Evolutionary conservation across 352 stramenopile genomes (phyloP), one percentile per base, ranked within the genome.

Genomic region (Proteromonas lacertae): DNA sequence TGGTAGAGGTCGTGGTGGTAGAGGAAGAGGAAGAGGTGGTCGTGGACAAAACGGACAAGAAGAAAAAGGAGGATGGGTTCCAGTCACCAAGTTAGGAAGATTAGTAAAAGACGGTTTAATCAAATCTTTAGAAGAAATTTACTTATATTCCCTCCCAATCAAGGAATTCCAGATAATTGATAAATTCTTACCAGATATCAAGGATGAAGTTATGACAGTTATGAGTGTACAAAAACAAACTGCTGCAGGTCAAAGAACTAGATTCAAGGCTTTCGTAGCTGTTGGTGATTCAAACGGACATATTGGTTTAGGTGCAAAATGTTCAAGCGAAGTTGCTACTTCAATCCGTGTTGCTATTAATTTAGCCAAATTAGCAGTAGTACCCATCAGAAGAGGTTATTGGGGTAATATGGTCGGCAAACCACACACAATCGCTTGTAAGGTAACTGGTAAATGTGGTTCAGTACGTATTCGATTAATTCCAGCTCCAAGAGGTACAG

Each of bases 61-160:
- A 33, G 60, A 59, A 41, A 79, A 90, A 55, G 81, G 93, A 48
- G 71, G 78, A 22, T 98, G 87, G 87, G 72, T 90, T 21, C 87
- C 87, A 42, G 81, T 96, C 35, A 99, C 87, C 60, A 99, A 99
- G 67, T 82, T 99, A 41, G 87, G 87, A 44, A 82, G 87, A 56
- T 68, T 99, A 41, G 84, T 99, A 32, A 97, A 96, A 71, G 82
- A 92, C 43, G 80, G 79, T 57, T 96, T 96, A 69, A 95, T 99
- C 61, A 62, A 54, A 37, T 90, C 66, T 52, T 74, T 99, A 32
- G 84, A 99, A 63, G 81, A 99, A 60, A 96, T 99, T 58, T 99
- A 92, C 62, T 73, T 96, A 41, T 94, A 90, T 64, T 94, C 79
- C 53, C 69, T 99, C 46, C 77, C 83, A 36, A 90, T 99, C 59